Evolutionary conservation across 305 asterid species (phyloP).

Genomic region (Solanum chacoense): DNA sequence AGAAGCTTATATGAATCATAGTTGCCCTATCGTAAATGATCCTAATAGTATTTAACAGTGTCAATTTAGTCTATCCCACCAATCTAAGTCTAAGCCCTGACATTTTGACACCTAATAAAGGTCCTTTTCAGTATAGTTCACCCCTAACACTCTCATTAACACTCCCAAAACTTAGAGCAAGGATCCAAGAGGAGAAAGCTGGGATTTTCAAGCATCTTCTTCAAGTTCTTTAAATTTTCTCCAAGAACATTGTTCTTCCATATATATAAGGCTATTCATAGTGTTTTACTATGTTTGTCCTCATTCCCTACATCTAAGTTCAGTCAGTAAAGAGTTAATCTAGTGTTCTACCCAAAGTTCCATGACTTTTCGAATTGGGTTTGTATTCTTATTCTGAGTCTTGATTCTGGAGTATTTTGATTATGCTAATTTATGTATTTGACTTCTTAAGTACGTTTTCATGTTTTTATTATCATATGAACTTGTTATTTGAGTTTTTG

Average conservation of each 20-base stretch:
- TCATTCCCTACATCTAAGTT: background rate
- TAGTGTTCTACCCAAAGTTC: background rate
- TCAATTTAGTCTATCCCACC: background rate
- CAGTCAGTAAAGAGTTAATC: background rate
- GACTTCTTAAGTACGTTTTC: background rate
- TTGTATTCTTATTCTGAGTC: background rate
- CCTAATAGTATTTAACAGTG: background rate
- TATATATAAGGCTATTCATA: background rate
- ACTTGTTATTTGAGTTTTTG: background rate
- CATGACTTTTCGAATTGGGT: background rate
- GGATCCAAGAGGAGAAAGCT: background rate
- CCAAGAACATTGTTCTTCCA: background rate
- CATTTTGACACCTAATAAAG: background rate
- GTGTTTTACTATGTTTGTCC: background rate
- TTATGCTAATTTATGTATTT: background rate
- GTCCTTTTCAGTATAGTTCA: background rate
- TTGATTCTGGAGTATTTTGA: background rate
- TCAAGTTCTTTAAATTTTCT: background rate
- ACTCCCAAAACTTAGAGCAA: background rate
- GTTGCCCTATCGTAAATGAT: background rate
- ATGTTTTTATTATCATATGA: background rate
- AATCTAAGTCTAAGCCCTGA: background rate
- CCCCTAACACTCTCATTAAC: background rate
- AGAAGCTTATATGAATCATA: background rate
- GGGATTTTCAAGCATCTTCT: background rate